Evolutionary conservation across 345 rosid genomes (phyloP).

Genomic region (Isatis tinctoria): DNA sequence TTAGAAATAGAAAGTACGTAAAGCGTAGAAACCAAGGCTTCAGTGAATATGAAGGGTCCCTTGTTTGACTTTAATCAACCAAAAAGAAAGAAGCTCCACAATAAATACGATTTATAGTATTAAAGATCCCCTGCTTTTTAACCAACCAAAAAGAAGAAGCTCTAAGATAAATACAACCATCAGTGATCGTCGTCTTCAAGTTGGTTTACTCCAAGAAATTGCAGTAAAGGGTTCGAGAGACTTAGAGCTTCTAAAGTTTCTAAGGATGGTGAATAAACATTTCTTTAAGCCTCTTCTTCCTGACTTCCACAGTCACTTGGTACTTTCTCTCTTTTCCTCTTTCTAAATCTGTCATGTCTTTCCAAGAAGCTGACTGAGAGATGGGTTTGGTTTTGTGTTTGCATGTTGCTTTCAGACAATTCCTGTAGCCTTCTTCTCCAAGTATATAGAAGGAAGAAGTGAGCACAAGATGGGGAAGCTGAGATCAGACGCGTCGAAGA

Average conservation of each 20-base stretch:
- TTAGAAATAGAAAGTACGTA: neutral
- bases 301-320: conserved; percentile 17
- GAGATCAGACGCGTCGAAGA: conserved; percentile 16
- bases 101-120: neutral
- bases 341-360: neutral
- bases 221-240: neutral
- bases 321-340: neutral
- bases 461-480: neutral
- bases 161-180: neutral
- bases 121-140: neutral
- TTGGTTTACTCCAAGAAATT: neutral
- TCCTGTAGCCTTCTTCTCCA: conserved; percentile 13
- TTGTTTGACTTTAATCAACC: too few species aligned
- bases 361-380: neutral
- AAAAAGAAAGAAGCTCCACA: neutral
- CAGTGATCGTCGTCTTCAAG: neutral
- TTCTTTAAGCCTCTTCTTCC: conserved; percentile 26
- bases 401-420: conserved; percentile 14
- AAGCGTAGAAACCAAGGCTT: neutral
- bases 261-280: conserved; percentile 11
- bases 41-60: too few species aligned
- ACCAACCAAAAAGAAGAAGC: neutral
- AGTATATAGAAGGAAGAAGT: neutral
- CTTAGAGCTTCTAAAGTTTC: neutral
- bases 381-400: neutral